Conservation (phyloP, 805 yeast species). For the Sugiyamaella qingdaonensis region DNA sequence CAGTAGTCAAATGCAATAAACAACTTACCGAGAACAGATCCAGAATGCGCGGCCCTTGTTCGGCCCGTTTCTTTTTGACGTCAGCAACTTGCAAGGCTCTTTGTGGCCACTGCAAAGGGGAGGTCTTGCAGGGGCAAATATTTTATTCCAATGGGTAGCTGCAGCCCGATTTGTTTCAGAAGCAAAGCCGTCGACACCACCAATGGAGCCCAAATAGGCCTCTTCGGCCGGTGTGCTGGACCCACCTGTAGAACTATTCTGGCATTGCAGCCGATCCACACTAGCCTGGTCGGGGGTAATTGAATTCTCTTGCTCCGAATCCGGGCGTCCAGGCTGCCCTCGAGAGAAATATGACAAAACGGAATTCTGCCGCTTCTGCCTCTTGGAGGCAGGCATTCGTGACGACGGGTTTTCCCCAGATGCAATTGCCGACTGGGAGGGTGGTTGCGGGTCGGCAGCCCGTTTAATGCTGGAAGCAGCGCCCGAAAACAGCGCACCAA, state of each 20-base stretch:
- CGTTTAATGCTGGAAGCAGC: background rate
- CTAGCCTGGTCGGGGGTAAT: background rate
- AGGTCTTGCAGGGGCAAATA: conserved; percentile 24
- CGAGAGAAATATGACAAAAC: background rate
- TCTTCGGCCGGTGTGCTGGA: too few relatives aligned
- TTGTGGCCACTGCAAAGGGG: conserved; percentile 31
- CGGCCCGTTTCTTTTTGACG: conserved; percentile 32
- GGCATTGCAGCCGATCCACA: background rate
- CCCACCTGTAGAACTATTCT: too few relatives aligned
- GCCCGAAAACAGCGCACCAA: background rate
- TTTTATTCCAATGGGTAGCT: conserved; percentile 18
- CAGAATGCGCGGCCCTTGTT: conserved; percentile 38
- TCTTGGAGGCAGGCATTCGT: background rate
- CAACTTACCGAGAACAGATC: conserved; percentile 30
- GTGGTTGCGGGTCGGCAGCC: background rate
- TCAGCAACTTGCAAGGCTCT: conserved; percentile 32
- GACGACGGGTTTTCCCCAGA: background rate
- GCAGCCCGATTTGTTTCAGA: conserved; percentile 4
- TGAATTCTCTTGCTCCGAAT: background rate
- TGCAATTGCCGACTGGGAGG: background rate
- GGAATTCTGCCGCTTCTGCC: background rate
- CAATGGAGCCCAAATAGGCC: background rate
- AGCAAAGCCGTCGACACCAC: conserved; percentile 7
- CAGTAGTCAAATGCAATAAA: background rate
- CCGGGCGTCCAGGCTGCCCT: background rate